These are phyloP conservation scores for Aegilops umbellulata DNA, from an alignment of 176 grass and related monocot genomes.

Conservation along the genomic window DNA sequence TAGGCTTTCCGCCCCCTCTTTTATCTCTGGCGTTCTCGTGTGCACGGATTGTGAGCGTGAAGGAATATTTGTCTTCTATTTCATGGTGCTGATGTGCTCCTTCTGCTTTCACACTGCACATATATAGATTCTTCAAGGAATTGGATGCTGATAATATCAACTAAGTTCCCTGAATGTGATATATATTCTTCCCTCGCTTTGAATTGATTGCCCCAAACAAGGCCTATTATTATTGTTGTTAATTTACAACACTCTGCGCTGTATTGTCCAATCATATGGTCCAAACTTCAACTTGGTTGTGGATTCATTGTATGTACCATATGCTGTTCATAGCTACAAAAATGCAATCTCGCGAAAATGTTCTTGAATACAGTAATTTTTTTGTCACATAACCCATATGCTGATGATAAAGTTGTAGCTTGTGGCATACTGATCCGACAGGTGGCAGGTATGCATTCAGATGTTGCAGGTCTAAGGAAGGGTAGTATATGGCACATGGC, in stretches of 20 bases:
- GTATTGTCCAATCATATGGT: background rate
- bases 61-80: too few species aligned
- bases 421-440: slow-evolving; percentile 35
- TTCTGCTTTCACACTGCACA: too few species aligned
- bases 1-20: too few species aligned
- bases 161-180: too few species aligned
- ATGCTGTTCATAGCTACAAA: background rate
- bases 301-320: background rate
- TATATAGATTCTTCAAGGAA: too few species aligned
- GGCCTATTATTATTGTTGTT: too few species aligned
- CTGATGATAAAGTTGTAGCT: background rate
- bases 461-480: slow-evolving; percentile 55
- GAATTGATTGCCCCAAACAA: too few species aligned
- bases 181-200: too few species aligned
- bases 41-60: too few species aligned
- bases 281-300: background rate
- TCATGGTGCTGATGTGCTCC: too few species aligned
- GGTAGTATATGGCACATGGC: slow-evolving; percentile 77
- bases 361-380: background rate
- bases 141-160: too few species aligned
- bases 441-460: slow-evolving; percentile 90
- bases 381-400: background rate
- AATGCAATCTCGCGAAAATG: background rate
- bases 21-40: too few species aligned
- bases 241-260: background rate